Conservation (phyloP, 352 stramenopile species). For the Globisporangium megalacanthum region DNA sequence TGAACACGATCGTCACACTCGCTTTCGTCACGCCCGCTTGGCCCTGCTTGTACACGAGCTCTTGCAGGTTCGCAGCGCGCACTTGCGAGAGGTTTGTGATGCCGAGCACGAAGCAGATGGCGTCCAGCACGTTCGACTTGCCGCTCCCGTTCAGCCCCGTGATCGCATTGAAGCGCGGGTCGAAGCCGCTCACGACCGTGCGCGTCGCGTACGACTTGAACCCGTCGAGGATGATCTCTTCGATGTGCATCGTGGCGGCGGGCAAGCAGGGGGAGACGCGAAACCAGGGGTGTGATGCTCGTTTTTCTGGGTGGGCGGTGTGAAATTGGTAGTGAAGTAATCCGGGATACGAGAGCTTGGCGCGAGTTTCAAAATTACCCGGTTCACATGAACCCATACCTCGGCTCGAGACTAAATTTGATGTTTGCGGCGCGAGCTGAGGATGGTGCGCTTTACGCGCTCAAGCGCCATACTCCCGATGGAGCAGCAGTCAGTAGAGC, state of each 20-base stretch:
- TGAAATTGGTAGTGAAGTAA: too few relatives aligned
- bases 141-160: constrained; percentile 99
- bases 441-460: too few relatives aligned
- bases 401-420: too few relatives aligned
- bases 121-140: constrained; percentile 99
- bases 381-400: too few relatives aligned
- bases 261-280: neutral
- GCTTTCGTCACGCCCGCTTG: constrained; percentile 99
- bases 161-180: constrained; percentile 99
- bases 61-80: constrained; percentile 97
- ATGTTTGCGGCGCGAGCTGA: too few relatives aligned
- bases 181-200: constrained; percentile 98
- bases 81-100: constrained; percentile 99
- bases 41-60: constrained; percentile 99
- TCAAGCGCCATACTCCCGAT: too few relatives aligned
- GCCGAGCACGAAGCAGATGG: constrained; percentile 99
- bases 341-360: too few relatives aligned
- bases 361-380: too few relatives aligned
- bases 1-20: constrained; percentile 98
- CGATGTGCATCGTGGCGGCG: constrained; percentile 91
- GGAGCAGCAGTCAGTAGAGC: too few relatives aligned
- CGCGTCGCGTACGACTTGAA: constrained; percentile 99
- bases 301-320: too few relatives aligned
- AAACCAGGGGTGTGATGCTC: too few relatives aligned
- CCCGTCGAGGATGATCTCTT: constrained; percentile 99